Percentiles rank a stretch among this genome's conserved stretches.
phyloP scores from a whole-genome alignment of 73 alveolate genomes.

The Paramecium bursaria region DNA sequence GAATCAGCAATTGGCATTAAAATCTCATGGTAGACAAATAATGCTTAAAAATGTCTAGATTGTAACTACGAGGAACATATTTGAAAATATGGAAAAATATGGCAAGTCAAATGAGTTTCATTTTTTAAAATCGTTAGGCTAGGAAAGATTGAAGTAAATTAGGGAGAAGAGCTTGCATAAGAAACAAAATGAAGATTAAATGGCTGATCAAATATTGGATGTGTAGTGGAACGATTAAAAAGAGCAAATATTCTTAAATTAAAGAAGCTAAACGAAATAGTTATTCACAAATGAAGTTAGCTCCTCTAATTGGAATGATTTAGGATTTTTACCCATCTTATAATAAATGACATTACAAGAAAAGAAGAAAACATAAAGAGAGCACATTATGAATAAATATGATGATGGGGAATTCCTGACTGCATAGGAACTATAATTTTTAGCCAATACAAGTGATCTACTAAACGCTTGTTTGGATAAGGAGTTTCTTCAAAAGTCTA shows the following conservation, averaged over 20 bases:
- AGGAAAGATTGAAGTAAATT: constrained; percentile 37
- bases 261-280: constrained; percentile 63
- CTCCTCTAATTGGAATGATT: constrained; percentile 66
- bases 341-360: constrained; percentile 42
- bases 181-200: background rate
- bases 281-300: constrained; percentile 65
- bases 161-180: background rate
- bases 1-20: constrained; percentile 37
- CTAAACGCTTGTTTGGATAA: constrained; percentile 68
- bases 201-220: no score
- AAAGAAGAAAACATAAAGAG: constrained; percentile 64
- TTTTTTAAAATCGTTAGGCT: constrained; percentile 55
- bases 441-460: constrained; percentile 71
- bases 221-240: constrained; percentile 27
- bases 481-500: constrained; percentile 61
- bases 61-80: constrained; percentile 58
- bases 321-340: constrained; percentile 65
- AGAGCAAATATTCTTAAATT: constrained; percentile 37
- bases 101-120: constrained; percentile 66
- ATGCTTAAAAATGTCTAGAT: constrained; percentile 58
- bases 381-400: constrained; percentile 55
- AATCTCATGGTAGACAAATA: constrained; percentile 7
- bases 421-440: constrained; percentile 63
- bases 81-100: constrained; percentile 66
- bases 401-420: constrained; percentile 68